Base-by-base conservation (phyloP, 352 stramenopile species). In the Pilasporangium apinafurcum region DNA sequence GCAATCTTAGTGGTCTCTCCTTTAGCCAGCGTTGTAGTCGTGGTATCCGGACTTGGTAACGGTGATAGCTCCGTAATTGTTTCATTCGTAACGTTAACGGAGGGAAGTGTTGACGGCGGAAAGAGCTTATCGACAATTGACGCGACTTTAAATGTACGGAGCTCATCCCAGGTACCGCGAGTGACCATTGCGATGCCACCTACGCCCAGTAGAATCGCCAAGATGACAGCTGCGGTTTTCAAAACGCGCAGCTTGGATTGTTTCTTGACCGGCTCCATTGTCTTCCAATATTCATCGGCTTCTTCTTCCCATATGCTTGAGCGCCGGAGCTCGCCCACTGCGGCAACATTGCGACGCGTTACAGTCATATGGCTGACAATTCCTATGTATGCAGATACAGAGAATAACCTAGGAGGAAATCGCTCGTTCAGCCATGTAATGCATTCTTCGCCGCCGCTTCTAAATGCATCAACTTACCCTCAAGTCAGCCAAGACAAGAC, bases 291-390 rank as follows among this genome's bases (percentile, higher is more conserved):
- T 22, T 83, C 62, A 29, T 83, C 51, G 4, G 72, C 71, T 28
- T 82, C 63, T 25, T 85, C 53, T 36, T 86, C 68, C 73, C 76
- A 88, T 36, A 88, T 69, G 31, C 67, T 82, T 33, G 59, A 73
- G 14, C 51, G 55, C 1, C 53, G 35, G 20, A 36, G 51, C 33
- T 70, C 62, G 16, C 48, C 56, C 27, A 63, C 49, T 12, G 57
- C 45, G 3, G 44, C 39, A 24, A 68, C 53, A 46, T 83, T 76
- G 41, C 69, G 67, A 37, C 60, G 56, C 34, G 56, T 78, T 40
- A 86, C 46, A 33, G 52, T 70, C 67, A 76, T 76, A 18, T 14
- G 29, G 20, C 20, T 18, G 17, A 12, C 51, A 27, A 37, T 32
- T 37, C 43, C 22, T 24, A 41, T n/a, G n/a, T n/a, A n/a, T n/a